These are phyloP conservation scores for Irpex rosettiformis DNA, from an alignment of 1,284 basidiomycete genomes.

Conservation along the genomic window DNA sequence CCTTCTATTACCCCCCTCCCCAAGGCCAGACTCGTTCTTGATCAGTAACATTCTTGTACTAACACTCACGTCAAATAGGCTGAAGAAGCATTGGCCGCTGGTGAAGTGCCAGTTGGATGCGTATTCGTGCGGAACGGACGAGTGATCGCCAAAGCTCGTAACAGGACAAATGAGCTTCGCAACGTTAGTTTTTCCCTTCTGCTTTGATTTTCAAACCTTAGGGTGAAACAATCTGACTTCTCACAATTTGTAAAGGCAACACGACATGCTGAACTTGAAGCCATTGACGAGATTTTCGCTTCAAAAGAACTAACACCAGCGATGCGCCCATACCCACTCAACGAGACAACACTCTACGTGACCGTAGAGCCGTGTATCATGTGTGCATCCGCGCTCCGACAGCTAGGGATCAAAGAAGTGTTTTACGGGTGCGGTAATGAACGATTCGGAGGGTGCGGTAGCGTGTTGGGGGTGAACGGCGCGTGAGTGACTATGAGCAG, in stretches of 20 bases:
- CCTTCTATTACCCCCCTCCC: not conserved
- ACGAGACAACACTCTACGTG: constrained; percentile 87
- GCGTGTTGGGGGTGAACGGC: constrained; percentile 86
- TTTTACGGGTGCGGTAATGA: constrained; percentile 96
- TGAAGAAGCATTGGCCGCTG: constrained; percentile 79
- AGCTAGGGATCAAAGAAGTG: constrained; percentile 89
- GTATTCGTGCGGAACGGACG: constrained; percentile 82
- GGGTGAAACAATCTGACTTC: not conserved
- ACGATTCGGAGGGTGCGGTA: constrained; percentile 96
- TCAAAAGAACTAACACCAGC: constrained; percentile 55
- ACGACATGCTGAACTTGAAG: constrained; percentile 96
- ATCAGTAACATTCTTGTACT: not conserved
- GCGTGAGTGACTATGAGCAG: constrained; percentile 42
- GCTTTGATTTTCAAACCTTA: not conserved
- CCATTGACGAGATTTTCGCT: constrained; percentile 87
- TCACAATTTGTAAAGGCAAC: constrained; percentile 65
- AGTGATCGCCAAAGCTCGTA: constrained; percentile 85
- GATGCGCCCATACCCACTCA: constrained; percentile 57
- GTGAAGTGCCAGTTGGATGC: constrained; percentile 96
- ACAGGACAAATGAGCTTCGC: constrained; percentile 91
- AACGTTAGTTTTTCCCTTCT: constrained; percentile 56
- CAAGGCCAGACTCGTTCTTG: not conserved
- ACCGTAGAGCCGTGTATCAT: constrained; percentile 99
- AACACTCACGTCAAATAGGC: constrained; percentile 42
- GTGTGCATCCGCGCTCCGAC: constrained; percentile 94